Evolutionary conservation across 1,139 yeast species (phyloP), one percentile per base, ranked within the genome.

Genomic region (Scheffersomyces cryptocercus): DNA sequence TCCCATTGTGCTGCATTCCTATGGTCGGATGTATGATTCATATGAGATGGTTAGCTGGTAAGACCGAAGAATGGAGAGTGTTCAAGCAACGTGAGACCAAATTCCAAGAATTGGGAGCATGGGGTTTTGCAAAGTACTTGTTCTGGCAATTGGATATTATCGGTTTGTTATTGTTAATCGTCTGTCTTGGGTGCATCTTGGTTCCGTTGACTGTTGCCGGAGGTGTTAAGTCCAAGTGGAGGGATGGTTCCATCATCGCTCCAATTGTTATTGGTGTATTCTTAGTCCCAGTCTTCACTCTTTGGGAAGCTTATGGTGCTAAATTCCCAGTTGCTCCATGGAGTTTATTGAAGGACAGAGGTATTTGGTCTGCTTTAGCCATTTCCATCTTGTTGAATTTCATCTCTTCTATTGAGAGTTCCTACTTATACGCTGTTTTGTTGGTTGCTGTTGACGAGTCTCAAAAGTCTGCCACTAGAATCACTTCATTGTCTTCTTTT

Each of bases 131-230:
- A n/a, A 48, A 53, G 37, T 52, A 58, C 38, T 51, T 68, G 43
- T 69, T 68, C 58, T 67, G 72, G 72, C 54, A 56, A 40, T 58
- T 69, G 37, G 76, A 70, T 48, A 41, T 70, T 31, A 53, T 68
- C 43, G 75, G 75, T 10, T 52, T 64, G 32, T 43, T 69, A 29
- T 53, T 70, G 29, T 51, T 68, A 42, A 54, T 56, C 42, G 68
- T 61, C 14, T 54, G 59, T 24, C 60, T 70, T 37, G 74, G 73
- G 35, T 68, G 69, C 53, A 56, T 70, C 37, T 63, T 70, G 44
- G 70, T 64, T 34, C 75, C 75, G 5, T 62, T 70, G 43, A 69
- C 75, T 29, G 52, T 70, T 34, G 74, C 75, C 15, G 73, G 71
- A 39, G 72, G 70, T 42, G 55, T 57, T 29, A 46, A 54, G 5